Base-by-base conservation (phyloP, 2,329 filamentous ascomycete genomes). In the Talaromyces sp. region DNA sequence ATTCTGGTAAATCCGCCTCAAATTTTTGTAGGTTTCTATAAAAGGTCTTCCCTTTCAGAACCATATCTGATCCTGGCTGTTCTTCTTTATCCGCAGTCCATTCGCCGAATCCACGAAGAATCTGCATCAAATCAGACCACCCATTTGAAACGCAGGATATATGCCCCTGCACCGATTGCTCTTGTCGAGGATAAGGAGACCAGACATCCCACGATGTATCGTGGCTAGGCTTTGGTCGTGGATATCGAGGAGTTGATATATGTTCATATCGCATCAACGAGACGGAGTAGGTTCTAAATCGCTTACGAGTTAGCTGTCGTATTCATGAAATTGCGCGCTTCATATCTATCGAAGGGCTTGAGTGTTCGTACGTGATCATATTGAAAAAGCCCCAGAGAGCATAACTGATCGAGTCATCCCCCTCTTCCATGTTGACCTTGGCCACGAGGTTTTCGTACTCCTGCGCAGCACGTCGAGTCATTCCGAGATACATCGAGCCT, bases 351-450 rank as follows among this genome's bases (percentile, higher is more conserved):
- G 11, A 21, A n/a, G 33, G 52, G 31, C 12, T 18, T 6, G 40
- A 25, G 9, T 23, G 8, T 57, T 40, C 54, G 16, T 31, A 58
- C 55, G 55, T 58, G 55, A 58, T 25, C 55, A 58, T 58, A 58
- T 44, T 58, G 21, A 58, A 58, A 14, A 58, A 42, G 16, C 55
- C 55, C 55, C 55, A 58, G 55, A 58, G 55, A 42, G 55, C 55
- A 37, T 58, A 58, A 44, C 55, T 58, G 23, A 58, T 33, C 11
- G 54, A 37, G 4, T 44, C 55, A 12, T 40, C 37, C 14, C 21
- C 37, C 5, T 58, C 35, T 18, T 28, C 23, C 23, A 28, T 58
- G 14, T 58, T 40, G 16, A 23, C 55, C 31, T 44, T 58, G 23
- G 21, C 35, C 16, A 58, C 35, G 2, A 14, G 11, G 5, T 31